A percentile compares a stretch with the other conserved stretches of the same genome.
Evolutionary conservation across 805 yeast species (phyloP).

Genomic region (Blastobotrys attinorum): DNA sequence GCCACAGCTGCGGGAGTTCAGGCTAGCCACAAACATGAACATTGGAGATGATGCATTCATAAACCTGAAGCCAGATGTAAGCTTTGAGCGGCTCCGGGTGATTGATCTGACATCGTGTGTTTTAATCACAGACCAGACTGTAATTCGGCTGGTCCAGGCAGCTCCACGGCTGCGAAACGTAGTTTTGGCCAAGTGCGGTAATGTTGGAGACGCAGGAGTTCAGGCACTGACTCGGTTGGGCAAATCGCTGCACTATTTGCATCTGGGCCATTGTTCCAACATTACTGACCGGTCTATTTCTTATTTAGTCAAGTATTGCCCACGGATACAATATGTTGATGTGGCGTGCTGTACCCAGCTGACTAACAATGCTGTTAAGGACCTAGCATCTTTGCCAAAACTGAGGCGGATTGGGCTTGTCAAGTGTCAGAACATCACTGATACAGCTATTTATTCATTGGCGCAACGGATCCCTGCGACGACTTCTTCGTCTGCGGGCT

Average conservation of each 20-base stretch:
- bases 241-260: constrained; percentile 76
- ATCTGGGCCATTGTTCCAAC: constrained; percentile 86
- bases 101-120: constrained; percentile 80
- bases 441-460: constrained; percentile 67
- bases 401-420: constrained; percentile 89
- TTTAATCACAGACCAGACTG: constrained; percentile 70
- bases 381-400: constrained; percentile 67
- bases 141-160: constrained; percentile 57
- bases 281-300: constrained; percentile 86
- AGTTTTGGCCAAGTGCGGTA: constrained; percentile 80
- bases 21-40: constrained; percentile 64
- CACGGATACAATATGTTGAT: constrained; percentile 84
- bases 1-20: constrained; percentile 73
- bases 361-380: constrained; percentile 74
- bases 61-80: constrained; percentile 39
- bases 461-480: constrained; percentile 25
- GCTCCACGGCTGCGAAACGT: constrained; percentile 88
- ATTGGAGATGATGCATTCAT: constrained; percentile 62
- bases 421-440: constrained; percentile 81
- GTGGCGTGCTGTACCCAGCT: constrained; percentile 89
- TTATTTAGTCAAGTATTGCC: constrained; percentile 65
- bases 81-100: constrained; percentile 60
- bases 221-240: constrained; percentile 66
- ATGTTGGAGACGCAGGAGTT: constrained; percentile 75
- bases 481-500: constrained; percentile 36